A percentile compares a stretch with the other conserved stretches of the same genome.
Evolutionary conservation across 805 yeast genomes (phyloP).

Genomic region (Metschnikowia lochheadii): DNA sequence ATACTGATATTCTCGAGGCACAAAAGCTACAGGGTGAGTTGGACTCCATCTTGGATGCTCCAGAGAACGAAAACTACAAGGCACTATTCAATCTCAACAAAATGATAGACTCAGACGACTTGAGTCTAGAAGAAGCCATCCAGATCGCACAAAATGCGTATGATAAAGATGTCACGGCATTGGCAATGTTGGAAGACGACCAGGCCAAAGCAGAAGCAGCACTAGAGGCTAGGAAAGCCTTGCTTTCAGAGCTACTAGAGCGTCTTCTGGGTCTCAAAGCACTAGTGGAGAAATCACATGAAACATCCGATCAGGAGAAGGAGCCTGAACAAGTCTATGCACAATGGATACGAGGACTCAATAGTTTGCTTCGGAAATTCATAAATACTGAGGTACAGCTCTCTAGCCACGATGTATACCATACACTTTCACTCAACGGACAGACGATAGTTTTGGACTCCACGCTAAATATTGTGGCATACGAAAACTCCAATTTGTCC

Average conservation of each 20-base stretch:
- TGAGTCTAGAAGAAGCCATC: constrained; percentile 15
- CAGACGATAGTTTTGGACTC: constrained; percentile 6
- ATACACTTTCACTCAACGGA: background rate
- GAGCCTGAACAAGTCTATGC: constrained; percentile 17
- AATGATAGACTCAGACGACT: constrained; percentile 13
- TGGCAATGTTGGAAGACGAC: constrained; percentile 3
- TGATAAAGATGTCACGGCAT: constrained; percentile 6
- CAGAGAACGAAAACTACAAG: constrained; percentile 15
- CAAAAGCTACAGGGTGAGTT: constrained; percentile 17
- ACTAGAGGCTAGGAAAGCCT: background rate
- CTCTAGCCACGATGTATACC: background rate
- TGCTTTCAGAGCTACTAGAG: constrained; percentile 4
- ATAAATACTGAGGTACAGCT: constrained; percentile 6
- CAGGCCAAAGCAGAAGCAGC: constrained; percentile 7
- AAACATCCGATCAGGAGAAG: background rate
- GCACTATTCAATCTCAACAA: constrained; percentile 13
- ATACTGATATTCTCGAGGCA: constrained; percentile 23
- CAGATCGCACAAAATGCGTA: constrained; percentile 12
- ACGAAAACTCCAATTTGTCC: background rate
- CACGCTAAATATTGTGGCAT: constrained; percentile 7
- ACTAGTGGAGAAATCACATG: constrained; percentile 1
- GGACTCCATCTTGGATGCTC: constrained; percentile 8
- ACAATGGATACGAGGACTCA: constrained; percentile 15
- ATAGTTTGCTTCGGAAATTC: constrained; percentile 9
- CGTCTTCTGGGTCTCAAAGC: constrained; percentile 5